These are phyloP conservation scores for Dryadomyces quercivorus DNA, from an alignment of 2,329 filamentous ascomycete genomes.

Conservation along the genomic window DNA sequence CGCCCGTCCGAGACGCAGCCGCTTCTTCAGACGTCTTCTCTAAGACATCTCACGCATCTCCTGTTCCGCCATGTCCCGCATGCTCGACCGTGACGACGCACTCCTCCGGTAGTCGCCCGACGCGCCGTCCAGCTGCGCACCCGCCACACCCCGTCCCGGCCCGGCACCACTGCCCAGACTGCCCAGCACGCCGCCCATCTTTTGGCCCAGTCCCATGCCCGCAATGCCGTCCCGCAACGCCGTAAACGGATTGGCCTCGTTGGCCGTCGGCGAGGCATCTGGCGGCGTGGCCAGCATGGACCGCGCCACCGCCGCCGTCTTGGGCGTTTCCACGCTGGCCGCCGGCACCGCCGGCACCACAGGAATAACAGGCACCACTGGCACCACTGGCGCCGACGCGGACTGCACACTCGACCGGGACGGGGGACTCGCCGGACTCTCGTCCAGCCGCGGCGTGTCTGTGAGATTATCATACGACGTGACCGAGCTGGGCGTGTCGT, in stretches of 20 bases:
- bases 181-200: constrained; percentile 13
- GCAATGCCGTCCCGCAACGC: constrained; percentile 13
- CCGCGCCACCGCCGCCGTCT: constrained; percentile 6
- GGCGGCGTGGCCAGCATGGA: constrained; percentile 10
- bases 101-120: not conserved
- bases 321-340: not conserved
- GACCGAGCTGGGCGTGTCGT: constrained; percentile 13
- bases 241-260: constrained; percentile 11
- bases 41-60: constrained; percentile 12
- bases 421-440: not conserved
- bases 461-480: not conserved
- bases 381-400: not conserved
- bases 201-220: constrained; percentile 12
- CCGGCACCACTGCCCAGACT: constrained; percentile 12
- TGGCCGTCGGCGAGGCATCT: not conserved
- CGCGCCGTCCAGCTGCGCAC: not conserved
- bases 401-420: constrained; percentile 6
- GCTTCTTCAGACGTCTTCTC: not conserved
- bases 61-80: constrained; percentile 7
- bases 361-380: not conserved
- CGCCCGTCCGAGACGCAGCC: not conserved
- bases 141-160: not conserved
- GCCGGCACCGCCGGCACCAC: not conserved
- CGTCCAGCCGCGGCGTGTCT: not conserved
- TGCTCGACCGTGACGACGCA: not conserved